Conservation (phyloP, 495 filamentous ascomycete species). For the Tuber calosporum region DNA sequence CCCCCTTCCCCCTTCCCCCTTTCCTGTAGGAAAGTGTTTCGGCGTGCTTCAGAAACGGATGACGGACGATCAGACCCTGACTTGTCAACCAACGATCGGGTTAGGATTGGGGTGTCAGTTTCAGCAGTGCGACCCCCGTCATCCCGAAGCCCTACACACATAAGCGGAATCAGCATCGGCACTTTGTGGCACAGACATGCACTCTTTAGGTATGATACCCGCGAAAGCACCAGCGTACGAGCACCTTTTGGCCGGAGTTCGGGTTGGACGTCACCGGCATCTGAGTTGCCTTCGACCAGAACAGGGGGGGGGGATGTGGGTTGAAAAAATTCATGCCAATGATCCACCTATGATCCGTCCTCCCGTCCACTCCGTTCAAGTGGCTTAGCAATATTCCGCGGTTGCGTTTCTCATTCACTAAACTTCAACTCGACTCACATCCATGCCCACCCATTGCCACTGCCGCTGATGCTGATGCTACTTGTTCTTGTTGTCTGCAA, state of each 20-base stretch:
- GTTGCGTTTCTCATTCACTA: background rate
- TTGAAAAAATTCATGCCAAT: background rate
- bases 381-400: background rate
- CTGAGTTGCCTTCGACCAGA: background rate
- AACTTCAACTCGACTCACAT: background rate
- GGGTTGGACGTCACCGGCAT: background rate
- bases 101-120: slow-evolving; percentile 29
- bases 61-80: background rate
- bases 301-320: background rate
- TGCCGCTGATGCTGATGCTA: background rate
- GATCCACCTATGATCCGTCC: background rate
- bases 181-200: slow-evolving; percentile 16
- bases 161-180: slow-evolving; percentile 38
- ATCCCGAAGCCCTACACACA: slow-evolving; percentile 27
- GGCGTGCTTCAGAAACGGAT: slow-evolving; percentile 3
- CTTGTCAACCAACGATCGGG: slow-evolving; percentile 4
- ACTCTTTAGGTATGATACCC: background rate
- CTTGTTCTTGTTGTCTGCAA: background rate
- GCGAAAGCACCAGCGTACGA: background rate
- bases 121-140: background rate
- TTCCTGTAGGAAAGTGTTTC: background rate
- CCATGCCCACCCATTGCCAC: background rate
- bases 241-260: background rate
- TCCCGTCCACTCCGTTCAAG: background rate
- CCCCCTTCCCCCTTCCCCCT: background rate